These are phyloP conservation scores for Tetrapisispora iriomotensis DNA, from an alignment of 805 yeast species.

Conservation along the genomic window DNA sequence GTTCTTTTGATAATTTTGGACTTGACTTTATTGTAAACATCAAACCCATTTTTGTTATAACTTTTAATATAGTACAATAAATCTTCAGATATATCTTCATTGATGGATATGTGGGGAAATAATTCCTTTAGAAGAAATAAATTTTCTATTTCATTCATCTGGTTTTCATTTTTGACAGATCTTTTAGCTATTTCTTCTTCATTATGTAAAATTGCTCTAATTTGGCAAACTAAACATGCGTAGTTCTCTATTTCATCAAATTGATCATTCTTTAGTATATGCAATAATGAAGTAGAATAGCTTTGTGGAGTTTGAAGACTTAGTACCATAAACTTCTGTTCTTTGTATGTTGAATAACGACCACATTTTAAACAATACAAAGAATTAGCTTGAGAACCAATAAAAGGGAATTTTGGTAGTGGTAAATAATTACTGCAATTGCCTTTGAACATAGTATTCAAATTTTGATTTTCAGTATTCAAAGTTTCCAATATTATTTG, in stretches of 20 bases:
- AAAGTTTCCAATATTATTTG: constrained; percentile 74
- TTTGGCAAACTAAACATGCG: constrained; percentile 66
- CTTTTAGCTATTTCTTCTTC: constrained; percentile 14
- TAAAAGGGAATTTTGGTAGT: constrained; percentile 64
- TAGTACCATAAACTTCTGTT: constrained; percentile 56
- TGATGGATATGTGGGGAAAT: constrained; percentile 37
- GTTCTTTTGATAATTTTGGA: constrained; percentile 63
- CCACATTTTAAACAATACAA: constrained; percentile 64
- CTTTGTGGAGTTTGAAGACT: constrained; percentile 67
- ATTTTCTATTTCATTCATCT: constrained; percentile 19
- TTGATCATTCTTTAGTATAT: constrained; percentile 46
- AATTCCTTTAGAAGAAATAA: constrained; percentile 31
- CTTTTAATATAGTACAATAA: constrained; percentile 38
- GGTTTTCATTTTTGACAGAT: constrained; percentile 9
- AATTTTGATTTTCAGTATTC: constrained; percentile 44
- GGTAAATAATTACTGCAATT: neutral
- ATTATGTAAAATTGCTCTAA: constrained; percentile 33
- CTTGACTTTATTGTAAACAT: constrained; percentile 35
- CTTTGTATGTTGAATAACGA: constrained; percentile 45
- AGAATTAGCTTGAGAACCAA: constrained; percentile 55
- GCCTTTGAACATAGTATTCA: constrained; percentile 18
- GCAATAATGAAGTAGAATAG: constrained; percentile 37
- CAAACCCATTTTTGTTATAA: constrained; percentile 37
- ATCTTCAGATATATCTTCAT: constrained; percentile 52
- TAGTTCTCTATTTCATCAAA: constrained; percentile 69